phyloP scores from a whole-genome alignment of 2,329 filamentous ascomycete species.

The Colletotrichum scovillei region DNA sequence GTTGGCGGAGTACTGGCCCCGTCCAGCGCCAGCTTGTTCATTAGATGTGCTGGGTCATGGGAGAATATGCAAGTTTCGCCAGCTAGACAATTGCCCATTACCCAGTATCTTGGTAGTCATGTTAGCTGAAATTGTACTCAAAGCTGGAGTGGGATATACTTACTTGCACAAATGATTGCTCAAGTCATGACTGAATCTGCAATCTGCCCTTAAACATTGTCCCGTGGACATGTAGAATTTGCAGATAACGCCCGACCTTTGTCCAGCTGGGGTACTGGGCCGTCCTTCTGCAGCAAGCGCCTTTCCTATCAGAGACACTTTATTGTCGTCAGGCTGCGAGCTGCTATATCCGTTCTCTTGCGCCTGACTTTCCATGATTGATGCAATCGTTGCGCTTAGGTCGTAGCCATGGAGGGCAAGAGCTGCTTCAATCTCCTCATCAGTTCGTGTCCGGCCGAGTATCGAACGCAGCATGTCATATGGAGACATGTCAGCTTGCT shows the following conservation, averaged over 20 bases:
- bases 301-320: constrained; percentile 85
- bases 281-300: constrained; percentile 83
- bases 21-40: constrained; percentile 83
- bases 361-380: constrained; percentile 82
- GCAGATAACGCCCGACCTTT: constrained; percentile 91
- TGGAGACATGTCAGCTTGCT: constrained; percentile 92
- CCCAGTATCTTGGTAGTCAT: constrained; percentile 78
- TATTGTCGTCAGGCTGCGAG: constrained; percentile 62
- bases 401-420: constrained; percentile 92
- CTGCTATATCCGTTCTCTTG: constrained; percentile 49
- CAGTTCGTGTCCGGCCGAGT: constrained; percentile 85
- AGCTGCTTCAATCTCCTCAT: constrained; percentile 95
- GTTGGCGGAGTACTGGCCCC: constrained; percentile 75
- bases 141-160: constrained; percentile 54
- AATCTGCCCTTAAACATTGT: constrained; percentile 95
- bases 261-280: constrained; percentile 79
- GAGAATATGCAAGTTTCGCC: constrained; percentile 97
- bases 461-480: constrained; percentile 98
- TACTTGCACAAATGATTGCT: constrained; percentile 98
- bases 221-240: constrained; percentile 97
- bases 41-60: constrained; percentile 88
- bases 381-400: constrained; percentile 88
- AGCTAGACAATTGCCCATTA: constrained; percentile 94
- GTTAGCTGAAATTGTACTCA: not conserved
- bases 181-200: constrained; percentile 95